Base-by-base conservation (phyloP, 2,329 filamentous ascomycete genomes). In the Fusarium sp. region DNA sequence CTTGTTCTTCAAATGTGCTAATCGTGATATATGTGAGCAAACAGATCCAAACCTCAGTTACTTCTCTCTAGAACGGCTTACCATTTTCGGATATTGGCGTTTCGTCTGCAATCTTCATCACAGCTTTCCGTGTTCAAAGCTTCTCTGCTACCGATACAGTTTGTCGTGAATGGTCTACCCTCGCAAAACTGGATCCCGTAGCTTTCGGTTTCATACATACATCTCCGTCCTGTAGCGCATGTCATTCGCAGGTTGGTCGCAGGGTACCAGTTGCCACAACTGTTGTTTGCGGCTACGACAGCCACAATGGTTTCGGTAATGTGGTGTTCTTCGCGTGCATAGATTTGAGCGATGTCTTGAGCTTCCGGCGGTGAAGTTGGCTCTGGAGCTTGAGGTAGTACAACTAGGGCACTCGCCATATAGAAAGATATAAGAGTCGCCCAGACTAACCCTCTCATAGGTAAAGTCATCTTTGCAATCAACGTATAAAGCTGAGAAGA, bases 51-150 rank as follows among this genome's bases (percentile, higher is more conserved):
- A 7, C 14, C 13, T 16, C 43, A 4, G 11, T 26, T 26, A 2
- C 4, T 45, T 45, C 25, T 19, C 11, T 23, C 13, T 14, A 23
- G 8, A 21, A 11, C 2, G 12, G 11, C 62, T 28, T 37, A 70
- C 67, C 67, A 70, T 11, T 68, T 70, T 18, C 50, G 39, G 16
- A 68, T 70, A 4, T 70, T 70, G 12, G 54, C 21, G 19, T 70
- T 70, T 23, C 43, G 44, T 31, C 58, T 54, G n/a, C 67, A 70
- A 3, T 58, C 28, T 6, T 65, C 67, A 9, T 68, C 67, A 4
- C 67, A 70, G 19, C 59, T 70, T 0, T 51, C 25, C 10, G 41
- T 23, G 26, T 70, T 49, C 57, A 46, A 13, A 1, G 62, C 46
- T 12, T 70, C 67, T 30, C 28, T 30, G 28, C 13, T 30, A 7